Percentiles rank a stretch among this genome's conserved stretches.
Conservation (phyloP, 1,284 basidiomycete species). For the Irpex sp. region DNA sequence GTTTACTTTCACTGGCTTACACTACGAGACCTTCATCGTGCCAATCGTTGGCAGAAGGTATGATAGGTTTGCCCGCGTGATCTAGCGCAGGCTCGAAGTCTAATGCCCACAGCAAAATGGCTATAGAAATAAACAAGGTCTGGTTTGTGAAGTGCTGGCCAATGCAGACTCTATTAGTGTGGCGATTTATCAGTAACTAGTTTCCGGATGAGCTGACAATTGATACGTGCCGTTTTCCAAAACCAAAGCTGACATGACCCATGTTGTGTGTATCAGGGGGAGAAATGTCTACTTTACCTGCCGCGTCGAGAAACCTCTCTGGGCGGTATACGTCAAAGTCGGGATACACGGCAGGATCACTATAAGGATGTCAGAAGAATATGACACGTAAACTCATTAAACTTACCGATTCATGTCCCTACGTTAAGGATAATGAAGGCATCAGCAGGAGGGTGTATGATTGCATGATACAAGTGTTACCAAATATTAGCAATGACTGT, state of each 20-base stretch:
- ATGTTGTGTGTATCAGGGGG: background rate
- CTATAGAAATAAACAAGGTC: background rate
- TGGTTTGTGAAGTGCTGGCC: background rate
- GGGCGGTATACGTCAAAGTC: background rate
- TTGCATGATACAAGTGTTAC: background rate
- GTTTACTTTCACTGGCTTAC: background rate
- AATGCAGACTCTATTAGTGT: background rate
- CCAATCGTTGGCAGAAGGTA: background rate
- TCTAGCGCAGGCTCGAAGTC: background rate
- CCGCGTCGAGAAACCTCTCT: background rate
- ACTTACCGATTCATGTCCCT: background rate
- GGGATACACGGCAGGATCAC: background rate
- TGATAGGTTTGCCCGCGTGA: background rate
- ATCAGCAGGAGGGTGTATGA: background rate
- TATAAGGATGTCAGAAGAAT: background rate
- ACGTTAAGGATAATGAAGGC: background rate
- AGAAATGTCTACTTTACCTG: background rate
- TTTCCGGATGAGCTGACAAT: background rate
- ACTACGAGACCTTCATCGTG: background rate
- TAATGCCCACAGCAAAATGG: background rate
- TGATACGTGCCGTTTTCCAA: background rate
- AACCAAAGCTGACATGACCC: background rate
- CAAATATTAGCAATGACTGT: background rate
- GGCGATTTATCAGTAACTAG: background rate
- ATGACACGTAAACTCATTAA: background rate